phyloP scores from a whole-genome alignment of 208 protist species.

The Naegleria gruberi region DNA sequence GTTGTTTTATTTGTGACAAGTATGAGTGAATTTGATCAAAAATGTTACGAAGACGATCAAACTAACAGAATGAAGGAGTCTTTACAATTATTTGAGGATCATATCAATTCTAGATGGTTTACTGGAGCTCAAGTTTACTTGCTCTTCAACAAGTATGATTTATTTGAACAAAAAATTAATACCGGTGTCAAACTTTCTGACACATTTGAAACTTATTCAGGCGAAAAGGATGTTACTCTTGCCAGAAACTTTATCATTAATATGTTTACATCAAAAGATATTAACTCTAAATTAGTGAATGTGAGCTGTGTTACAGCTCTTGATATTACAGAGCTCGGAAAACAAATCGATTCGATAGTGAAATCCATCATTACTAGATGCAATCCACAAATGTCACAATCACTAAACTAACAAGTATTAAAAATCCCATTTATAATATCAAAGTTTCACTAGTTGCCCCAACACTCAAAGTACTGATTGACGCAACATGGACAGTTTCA shows the following conservation, averaged over 20 bases:
- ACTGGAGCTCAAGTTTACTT: background rate
- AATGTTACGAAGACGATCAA: constrained; percentile 54
- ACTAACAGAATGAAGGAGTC: constrained; percentile 65
- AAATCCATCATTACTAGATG: background rate
- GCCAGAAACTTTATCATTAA: background rate
- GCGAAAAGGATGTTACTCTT: background rate
- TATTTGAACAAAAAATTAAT: background rate
- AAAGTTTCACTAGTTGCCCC: background rate
- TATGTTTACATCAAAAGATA: background rate
- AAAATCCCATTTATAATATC: background rate
- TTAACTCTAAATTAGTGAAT: background rate
- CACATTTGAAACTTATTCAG: background rate
- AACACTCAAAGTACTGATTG: background rate
- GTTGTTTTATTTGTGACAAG: constrained; percentile 43
- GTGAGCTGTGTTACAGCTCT: background rate
- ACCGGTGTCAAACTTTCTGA: background rate
- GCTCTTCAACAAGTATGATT: background rate
- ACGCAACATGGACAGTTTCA: background rate
- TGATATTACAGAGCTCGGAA: background rate
- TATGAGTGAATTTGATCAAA: constrained; percentile 59
- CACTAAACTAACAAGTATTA: background rate
- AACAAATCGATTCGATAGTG: background rate
- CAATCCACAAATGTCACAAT: background rate
- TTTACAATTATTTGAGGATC: constrained; percentile 59
- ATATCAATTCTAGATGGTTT: background rate